Conservation (phyloP, 257 asterid species). For the Nicotiana tomentosiformis region DNA sequence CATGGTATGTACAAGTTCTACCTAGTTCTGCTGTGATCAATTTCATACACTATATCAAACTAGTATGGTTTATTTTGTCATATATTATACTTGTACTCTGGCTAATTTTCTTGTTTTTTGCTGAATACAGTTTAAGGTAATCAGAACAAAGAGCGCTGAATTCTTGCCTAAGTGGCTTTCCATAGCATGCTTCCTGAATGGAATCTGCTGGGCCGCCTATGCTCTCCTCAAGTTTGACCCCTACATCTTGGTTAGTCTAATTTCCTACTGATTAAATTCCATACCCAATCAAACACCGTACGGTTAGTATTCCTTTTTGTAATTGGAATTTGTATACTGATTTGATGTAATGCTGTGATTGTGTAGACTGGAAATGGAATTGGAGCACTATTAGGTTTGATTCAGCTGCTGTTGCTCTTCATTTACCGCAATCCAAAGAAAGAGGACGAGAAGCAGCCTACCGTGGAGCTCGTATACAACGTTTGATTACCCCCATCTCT, state of each 20-base stretch:
- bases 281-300: background rate
- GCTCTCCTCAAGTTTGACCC: constrained; percentile 51
- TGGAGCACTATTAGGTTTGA: constrained; percentile 32
- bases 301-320: background rate
- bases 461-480: background rate
- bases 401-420: constrained; percentile 32
- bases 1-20: constrained; percentile 27
- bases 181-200: constrained; percentile 49
- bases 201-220: constrained; percentile 45
- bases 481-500: background rate
- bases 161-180: constrained; percentile 57
- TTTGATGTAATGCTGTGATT: background rate
- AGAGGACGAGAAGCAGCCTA: background rate
- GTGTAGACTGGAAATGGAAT: constrained; percentile 51
- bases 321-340: background rate
- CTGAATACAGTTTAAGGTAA: constrained; percentile 28
- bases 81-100: background rate
- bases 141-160: constrained; percentile 43
- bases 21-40: background rate
- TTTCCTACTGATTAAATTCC: background rate
- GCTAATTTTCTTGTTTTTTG: background rate
- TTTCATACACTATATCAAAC: background rate
- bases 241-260: constrained; percentile 38
- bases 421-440: constrained; percentile 3
- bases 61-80: background rate